Percentiles rank a stretch among this genome's conserved stretches.
Evolutionary conservation across 805 yeast genomes (phyloP).

Genomic region (Candida anglica): DNA sequence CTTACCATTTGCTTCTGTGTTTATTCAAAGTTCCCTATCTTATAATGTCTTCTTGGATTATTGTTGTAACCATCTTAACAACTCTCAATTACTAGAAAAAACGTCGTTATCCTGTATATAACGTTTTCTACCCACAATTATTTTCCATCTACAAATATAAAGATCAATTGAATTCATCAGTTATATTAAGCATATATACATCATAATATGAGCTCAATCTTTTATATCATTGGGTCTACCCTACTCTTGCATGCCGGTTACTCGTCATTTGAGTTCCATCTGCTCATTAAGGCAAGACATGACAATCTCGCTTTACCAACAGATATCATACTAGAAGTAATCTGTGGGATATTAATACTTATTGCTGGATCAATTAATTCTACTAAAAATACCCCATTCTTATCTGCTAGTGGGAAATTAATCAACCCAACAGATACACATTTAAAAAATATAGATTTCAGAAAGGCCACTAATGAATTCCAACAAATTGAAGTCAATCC

Average conservation of each 20-base stretch:
- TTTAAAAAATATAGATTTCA: conserved; percentile 44
- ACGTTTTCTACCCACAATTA: too few species aligned
- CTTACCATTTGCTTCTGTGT: too few species aligned
- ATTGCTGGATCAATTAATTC: conserved; percentile 35
- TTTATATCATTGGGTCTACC: conserved; percentile 12
- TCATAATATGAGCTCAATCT: neutral
- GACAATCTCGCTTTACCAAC: conserved; percentile 25
- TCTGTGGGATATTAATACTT: conserved; percentile 42
- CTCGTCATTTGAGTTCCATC: conserved; percentile 51
- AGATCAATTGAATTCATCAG: too few species aligned
- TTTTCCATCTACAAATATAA: too few species aligned
- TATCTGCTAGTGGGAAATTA: conserved; percentile 21
- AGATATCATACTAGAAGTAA: conserved; percentile 50
- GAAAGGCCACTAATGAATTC: conserved; percentile 42
- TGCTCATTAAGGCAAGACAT: conserved; percentile 22
- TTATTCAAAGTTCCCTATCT: too few species aligned
- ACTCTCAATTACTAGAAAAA: too few species aligned
- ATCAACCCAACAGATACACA: conserved; percentile 23
- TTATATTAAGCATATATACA: too few species aligned
- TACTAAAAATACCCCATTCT: conserved; percentile 17
- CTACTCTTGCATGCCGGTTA: conserved; percentile 47
- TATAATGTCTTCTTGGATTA: too few species aligned
- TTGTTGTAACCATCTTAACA: too few species aligned
- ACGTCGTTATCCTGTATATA: too few species aligned
- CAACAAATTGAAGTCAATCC: conserved; percentile 47